phyloP scores from a whole-genome alignment of 1,284 basidiomycete species.

The Leccinum subspadiceum region DNA sequence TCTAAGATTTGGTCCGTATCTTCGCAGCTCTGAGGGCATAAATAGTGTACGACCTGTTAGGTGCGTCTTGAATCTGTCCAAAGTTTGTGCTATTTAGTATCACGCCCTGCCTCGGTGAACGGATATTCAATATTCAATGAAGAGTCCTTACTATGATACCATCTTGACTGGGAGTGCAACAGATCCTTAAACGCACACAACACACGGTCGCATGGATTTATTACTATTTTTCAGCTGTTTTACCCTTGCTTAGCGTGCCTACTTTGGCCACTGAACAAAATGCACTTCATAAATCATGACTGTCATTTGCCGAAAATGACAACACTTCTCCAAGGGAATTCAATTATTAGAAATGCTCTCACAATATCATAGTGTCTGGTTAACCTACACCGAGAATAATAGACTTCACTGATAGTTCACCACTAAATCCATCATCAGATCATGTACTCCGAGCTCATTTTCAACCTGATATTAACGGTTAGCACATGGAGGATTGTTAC shows the following conservation, averaged over 20 bases:
- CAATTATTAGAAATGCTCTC: background rate
- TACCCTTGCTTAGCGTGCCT: background rate
- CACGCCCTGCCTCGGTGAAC: background rate
- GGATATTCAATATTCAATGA: background rate
- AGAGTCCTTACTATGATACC: background rate
- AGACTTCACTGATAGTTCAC: slow-evolving; percentile 9
- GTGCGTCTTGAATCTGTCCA: background rate
- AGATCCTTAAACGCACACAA: background rate
- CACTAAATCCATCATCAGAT: slow-evolving; percentile 28
- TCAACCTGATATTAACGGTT: slow-evolving; percentile 35
- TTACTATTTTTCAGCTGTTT: background rate
- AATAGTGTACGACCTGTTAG: no score
- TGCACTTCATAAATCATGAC: background rate
- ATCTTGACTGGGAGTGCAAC: background rate
- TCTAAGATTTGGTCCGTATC: background rate
- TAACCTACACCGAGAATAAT: background rate
- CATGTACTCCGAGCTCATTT: slow-evolving; percentile 37
- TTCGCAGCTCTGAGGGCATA: background rate
- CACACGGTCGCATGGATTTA: background rate
- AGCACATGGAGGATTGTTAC: background rate
- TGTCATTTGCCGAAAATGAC: background rate
- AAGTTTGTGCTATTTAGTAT: background rate
- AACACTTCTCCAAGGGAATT: background rate
- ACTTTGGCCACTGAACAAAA: background rate
- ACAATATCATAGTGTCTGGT: background rate